Percentiles rank a stretch among this genome's conserved stretches.
These are phyloP conservation scores for Fragilaria radians DNA, from an alignment of 108 stramenopile species.

Conservation along the genomic window DNA sequence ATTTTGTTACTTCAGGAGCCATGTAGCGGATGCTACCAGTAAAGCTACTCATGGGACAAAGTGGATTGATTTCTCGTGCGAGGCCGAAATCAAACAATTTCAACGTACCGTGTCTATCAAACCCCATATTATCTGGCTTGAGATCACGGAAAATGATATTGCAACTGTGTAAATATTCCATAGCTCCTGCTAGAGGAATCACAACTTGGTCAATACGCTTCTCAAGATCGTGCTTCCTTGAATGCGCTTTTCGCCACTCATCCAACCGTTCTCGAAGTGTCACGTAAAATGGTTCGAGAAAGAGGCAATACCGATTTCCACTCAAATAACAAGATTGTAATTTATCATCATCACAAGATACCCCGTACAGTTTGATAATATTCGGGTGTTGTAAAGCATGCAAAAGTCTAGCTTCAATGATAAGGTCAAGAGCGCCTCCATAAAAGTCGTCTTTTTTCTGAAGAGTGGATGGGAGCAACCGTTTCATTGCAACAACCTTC, in stretches of 20 bases:
- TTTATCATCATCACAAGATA: neutral
- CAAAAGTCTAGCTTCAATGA: constrained; percentile 20
- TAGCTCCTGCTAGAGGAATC: constrained; percentile 30
- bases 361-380: constrained; percentile 22
- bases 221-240: neutral
- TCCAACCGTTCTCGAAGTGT: neutral
- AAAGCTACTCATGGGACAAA: neutral
- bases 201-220: constrained; percentile 21
- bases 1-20: constrained; percentile 1
- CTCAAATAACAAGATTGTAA: neutral
- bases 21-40: neutral
- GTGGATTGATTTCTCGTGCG: constrained; percentile 22
- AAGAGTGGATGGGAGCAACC: neutral
- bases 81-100: constrained; percentile 64
- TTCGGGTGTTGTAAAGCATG: constrained; percentile 24
- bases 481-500: neutral
- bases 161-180: constrained; percentile 38
- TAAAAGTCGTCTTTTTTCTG: constrained; percentile 7
- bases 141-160: constrained; percentile 38
- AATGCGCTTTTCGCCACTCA: neutral
- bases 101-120: constrained; percentile 22
- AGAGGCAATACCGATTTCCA: neutral
- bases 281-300: neutral
- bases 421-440: constrained; percentile 23
- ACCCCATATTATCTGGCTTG: constrained; percentile 55